Conservation (phyloP, 1,284 basidiomycete species). For the Ustilago cynodontis region DNA sequence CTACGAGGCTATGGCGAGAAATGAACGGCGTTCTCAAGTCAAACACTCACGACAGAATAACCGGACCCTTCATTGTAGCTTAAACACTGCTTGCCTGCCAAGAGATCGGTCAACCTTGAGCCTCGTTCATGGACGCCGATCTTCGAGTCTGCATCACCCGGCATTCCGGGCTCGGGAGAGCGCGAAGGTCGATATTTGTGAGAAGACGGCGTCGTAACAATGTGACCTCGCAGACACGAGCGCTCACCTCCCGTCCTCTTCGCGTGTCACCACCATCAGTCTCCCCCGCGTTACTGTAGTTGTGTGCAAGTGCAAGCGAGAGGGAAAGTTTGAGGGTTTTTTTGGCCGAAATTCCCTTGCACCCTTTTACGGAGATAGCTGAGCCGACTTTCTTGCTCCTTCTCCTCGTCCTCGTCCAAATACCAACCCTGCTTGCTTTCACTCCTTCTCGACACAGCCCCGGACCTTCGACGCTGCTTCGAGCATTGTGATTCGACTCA, state of each 20-base stretch:
- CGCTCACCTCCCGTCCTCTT: background rate
- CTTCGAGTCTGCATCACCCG: background rate
- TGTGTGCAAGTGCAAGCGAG: background rate
- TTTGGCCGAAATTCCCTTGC: background rate
- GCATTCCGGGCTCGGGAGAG: slow-evolving; percentile 2
- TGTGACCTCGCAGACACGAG: background rate
- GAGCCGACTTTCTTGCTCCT: slow-evolving; percentile 11
- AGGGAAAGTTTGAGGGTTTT: slow-evolving; percentile 2
- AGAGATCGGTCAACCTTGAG: slow-evolving; percentile 2
- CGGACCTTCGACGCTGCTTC: background rate
- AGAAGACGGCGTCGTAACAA: slow-evolving; percentile 5
- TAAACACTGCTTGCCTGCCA: slow-evolving; percentile 1
- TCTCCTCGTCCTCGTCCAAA: background rate
- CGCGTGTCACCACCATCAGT: background rate
- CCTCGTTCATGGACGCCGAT: background rate
- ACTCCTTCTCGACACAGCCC: background rate
- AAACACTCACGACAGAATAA: too few species aligned
- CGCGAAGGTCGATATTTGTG: background rate
- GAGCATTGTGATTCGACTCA: background rate
- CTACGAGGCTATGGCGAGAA: too few species aligned
- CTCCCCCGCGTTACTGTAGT: background rate
- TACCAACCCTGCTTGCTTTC: background rate
- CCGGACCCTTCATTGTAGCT: background rate
- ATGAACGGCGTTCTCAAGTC: background rate
- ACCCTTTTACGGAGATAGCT: slow-evolving; percentile 11